Percentiles rank a stretch among this genome's conserved stretches.
Evolutionary conservation across 164 flowering plant genomes (phyloP).

Genomic region (Dillenia turbinata): DNA sequence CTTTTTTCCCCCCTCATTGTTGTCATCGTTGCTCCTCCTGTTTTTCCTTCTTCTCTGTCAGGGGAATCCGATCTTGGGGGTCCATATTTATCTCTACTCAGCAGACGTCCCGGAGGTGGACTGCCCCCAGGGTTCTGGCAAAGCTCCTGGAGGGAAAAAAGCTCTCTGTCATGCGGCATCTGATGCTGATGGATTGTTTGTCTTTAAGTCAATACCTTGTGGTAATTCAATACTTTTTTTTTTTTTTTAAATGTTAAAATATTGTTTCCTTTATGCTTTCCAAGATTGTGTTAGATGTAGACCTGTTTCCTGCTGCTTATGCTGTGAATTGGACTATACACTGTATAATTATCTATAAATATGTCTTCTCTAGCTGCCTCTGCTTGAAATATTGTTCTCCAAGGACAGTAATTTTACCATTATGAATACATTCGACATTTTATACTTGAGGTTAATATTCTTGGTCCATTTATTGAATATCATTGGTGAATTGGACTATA

Average conservation of each 20-base stretch:
- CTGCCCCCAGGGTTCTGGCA: constrained; percentile 79
- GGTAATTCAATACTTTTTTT: constrained; percentile 38
- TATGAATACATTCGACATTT: too few species aligned
- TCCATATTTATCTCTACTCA: constrained; percentile 77
- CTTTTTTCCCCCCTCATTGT: too few species aligned
- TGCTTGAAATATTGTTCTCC: too few species aligned
- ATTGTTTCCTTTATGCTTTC: not conserved
- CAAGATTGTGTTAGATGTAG: too few species aligned
- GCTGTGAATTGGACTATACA: too few species aligned
- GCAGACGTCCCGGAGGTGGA: constrained; percentile 69
- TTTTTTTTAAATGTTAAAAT: not conserved
- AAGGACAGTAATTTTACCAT: too few species aligned
- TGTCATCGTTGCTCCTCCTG: not conserved
- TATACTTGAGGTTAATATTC: too few species aligned
- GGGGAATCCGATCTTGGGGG: constrained; percentile 99
- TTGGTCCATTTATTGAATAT: too few species aligned
- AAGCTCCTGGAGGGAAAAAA: constrained; percentile 51
- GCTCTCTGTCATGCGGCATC: constrained; percentile 91
- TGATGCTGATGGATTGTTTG: constrained; percentile 86
- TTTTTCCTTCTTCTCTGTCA: constrained; percentile 17
- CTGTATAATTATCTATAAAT: too few species aligned
- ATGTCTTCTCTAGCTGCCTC: too few species aligned
- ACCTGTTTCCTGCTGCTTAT: constrained; percentile 1
- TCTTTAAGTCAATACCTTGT: constrained; percentile 75
- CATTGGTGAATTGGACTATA: too few species aligned